These are phyloP conservation scores for Yamadazyma songkhlaensis DNA, from an alignment of 1,139 yeast species.

Conservation along the genomic window DNA sequence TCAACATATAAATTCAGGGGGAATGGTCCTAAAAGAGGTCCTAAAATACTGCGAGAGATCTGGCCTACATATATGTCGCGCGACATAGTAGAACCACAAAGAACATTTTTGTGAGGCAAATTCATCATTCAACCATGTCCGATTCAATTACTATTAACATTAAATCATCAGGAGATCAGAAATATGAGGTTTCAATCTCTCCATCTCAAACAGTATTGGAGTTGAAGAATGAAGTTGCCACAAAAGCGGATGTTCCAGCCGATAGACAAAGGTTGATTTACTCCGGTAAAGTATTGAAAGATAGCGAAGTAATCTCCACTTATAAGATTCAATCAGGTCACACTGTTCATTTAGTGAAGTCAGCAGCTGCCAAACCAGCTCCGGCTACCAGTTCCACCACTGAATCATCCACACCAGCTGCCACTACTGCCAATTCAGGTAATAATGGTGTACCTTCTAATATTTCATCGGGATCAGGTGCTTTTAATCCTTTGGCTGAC, in stretches of 20 bases:
- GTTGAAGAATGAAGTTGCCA: slow-evolving; percentile 64
- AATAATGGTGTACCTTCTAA: slow-evolving; percentile 58
- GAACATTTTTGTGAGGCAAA: too few relatives aligned
- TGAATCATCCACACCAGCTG: slow-evolving; percentile 15
- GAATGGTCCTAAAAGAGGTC: too few relatives aligned
- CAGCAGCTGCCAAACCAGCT: slow-evolving; percentile 28
- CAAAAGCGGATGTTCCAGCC: slow-evolving; percentile 61
- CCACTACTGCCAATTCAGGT: slow-evolving; percentile 10
- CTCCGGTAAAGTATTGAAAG: slow-evolving; percentile 91
- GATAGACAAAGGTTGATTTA: slow-evolving; percentile 84
- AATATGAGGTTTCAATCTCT: slow-evolving; percentile 62
- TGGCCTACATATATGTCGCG: too few relatives aligned
- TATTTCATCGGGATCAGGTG: slow-evolving; percentile 83
- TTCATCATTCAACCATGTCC: background rate
- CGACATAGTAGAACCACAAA: too few relatives aligned
- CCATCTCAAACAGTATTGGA: slow-evolving; percentile 58
- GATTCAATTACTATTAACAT: slow-evolving; percentile 13
- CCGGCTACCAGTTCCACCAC: slow-evolving; percentile 19
- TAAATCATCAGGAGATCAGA: slow-evolving; percentile 73
- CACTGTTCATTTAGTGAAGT: slow-evolving; percentile 84
- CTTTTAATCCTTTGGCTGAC: slow-evolving; percentile 87
- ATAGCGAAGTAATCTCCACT: slow-evolving; percentile 65
- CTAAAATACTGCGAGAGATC: too few relatives aligned
- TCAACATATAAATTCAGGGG: too few relatives aligned
- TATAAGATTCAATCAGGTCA: slow-evolving; percentile 86